Evolutionary conservation across 1,139 yeast species (phyloP), one percentile per base, ranked within the genome.

Genomic region (Kodamaea sp.): DNA sequence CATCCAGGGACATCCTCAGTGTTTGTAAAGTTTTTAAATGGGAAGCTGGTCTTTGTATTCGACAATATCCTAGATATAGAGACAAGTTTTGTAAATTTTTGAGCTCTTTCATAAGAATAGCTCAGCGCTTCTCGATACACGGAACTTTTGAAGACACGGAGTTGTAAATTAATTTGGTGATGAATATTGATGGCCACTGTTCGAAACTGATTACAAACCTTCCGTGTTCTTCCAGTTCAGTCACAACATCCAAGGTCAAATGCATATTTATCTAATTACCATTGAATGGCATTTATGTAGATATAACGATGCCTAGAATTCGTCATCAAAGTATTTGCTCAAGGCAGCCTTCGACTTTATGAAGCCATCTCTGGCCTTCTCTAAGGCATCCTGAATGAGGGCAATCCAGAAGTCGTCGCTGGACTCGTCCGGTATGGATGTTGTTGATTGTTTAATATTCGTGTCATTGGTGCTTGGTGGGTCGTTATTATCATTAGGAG

Each of bases 281-380:
- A n/a, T n/a, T n/a, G n/a, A n/a, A 7, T 18, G 21, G 8, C 9
- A 15, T 29, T 24, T 15, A 21, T 28, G 22, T 33, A 26, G 26
- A 24, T 24, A 28, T 24, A 22, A 24, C 26, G 26, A 24, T 21
- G 13, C 12, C 58, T 52, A 72, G 47, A 71, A 59, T 30, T 66
- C 68, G 38, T 71, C 73, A 41, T 73, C 77, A 52, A 79, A 83
- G 55, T 76, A 83, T 22, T 72, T 76, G 38, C 77, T 72, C 43
- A 83, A 67, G 29, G 81, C 80, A 28, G 55, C 53, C 54, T 76
- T 77, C 32, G 86, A 80, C 47, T 70, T 66, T 19, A 55, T 61
- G 50, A 81, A 83, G 38, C 78, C 85, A 20, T 63, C 65, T 49
- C 78, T 66, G 6, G 86, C 87, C 39, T 70, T 72, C 3, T 59